Evolutionary conservation across 2,329 filamentous ascomycete genomes (phyloP).

Genomic region (Colletotrichum sp.): DNA sequence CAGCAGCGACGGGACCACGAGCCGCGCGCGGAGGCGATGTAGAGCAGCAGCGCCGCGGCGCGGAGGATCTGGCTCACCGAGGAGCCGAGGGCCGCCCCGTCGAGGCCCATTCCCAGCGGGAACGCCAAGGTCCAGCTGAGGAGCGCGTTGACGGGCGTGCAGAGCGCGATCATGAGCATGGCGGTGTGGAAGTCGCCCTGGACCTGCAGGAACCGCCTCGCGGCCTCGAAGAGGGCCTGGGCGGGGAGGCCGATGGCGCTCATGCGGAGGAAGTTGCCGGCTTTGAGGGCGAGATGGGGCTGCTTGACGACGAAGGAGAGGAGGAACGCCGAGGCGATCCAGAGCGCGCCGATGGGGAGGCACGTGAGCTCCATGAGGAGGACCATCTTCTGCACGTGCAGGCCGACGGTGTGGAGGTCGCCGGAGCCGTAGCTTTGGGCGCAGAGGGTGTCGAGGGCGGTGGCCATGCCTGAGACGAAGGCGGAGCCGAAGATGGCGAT

Average conservation of each 20-base stretch:
- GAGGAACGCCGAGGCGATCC: constrained; percentile 53
- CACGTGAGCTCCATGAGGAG: constrained; percentile 52
- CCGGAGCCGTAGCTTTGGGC: constrained; percentile 57
- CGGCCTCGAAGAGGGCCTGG: constrained; percentile 58
- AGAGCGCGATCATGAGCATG: constrained; percentile 50
- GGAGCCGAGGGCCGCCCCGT: constrained; percentile 54
- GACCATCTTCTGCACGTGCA: constrained; percentile 59
- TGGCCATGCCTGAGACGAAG: constrained; percentile 55
- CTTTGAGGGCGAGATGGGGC: constrained; percentile 51
- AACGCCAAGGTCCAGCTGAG: constrained; percentile 55
- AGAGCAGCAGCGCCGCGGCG: constrained; percentile 49
- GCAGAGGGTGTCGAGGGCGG: constrained; percentile 55
- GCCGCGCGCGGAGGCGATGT: constrained; percentile 46
- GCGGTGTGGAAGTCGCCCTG: constrained; percentile 58
- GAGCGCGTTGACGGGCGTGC: constrained; percentile 51
- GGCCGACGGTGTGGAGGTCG: constrained; percentile 51
- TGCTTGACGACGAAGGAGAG: constrained; percentile 51
- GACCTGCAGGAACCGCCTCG: constrained; percentile 59
- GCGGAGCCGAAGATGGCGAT: constrained; percentile 59
- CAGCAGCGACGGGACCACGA: constrained; percentile 47
- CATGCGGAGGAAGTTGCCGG: constrained; percentile 52
- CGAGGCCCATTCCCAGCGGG: constrained; percentile 47
- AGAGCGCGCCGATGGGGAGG: constrained; percentile 52
- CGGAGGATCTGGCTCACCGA: constrained; percentile 54
- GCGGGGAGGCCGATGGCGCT: constrained; percentile 55